Base-by-base conservation (phyloP, 208 protist genomes). In the Leishmania major region DNA sequence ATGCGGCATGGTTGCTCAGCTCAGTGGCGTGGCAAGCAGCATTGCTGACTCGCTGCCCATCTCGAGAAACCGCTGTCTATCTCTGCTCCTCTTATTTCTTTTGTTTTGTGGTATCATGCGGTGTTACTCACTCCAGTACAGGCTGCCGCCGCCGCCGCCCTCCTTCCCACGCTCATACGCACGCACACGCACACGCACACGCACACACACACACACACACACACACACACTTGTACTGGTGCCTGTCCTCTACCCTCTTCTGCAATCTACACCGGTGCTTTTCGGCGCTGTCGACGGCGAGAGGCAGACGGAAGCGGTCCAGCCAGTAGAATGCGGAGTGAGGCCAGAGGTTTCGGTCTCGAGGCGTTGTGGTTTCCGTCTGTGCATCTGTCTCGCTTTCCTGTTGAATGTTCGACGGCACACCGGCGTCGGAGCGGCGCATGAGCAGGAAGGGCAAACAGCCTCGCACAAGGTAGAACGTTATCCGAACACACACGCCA, bases 81-180 rank as follows among this genome's bases (percentile, higher is more conserved):
- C 37, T 49, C 51, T 81, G 35, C 13, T 84, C 69, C 28, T 57
- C 37, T 66, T 19, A 17, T 76, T 70, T n/a, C 71, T 22, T 78
- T 72, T 3, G 71, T 28, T 64, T 66, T 55, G 62, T 57, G 28
- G 6, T 47, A 55, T 60, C 62, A 28, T 47, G n/a, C 74, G 13
- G 25, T 74, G 31, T 62, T 25, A 49, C 67, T 45, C 66, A 10
- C 45, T 49, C 10, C 45, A 49, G 45, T 11, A 49, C 43, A 45
- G 43, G 43, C 43, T 4, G 43, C 43, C 43, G 43, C 43, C 43
- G 3, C 6, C 43, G 0, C 43, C 43, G 43, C 22, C 5, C 35
- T 17, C 35, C 37, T 13, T 11, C 67, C 0, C 67, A 45, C 40
- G 40, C 37, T 22, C 10, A 47, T 35, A 45, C 17, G 22, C 40